Conservation (phyloP, 2,329 filamentous ascomycete species). For the Colletotrichum chlorophyti region DNA sequence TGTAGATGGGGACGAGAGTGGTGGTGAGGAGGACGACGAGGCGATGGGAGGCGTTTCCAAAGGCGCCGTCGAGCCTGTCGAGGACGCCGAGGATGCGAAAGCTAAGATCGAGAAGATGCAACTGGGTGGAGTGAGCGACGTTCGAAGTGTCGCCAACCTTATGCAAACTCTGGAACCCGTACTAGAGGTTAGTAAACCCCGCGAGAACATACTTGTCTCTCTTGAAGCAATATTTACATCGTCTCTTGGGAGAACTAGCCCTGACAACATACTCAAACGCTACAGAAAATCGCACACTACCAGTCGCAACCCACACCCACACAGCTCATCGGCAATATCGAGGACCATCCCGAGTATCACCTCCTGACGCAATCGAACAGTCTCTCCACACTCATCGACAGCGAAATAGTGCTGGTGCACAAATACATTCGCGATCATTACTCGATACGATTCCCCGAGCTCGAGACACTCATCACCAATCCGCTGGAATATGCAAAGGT, state of each 20-base stretch:
- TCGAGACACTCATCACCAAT: constrained; percentile 88
- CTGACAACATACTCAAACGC: constrained; percentile 66
- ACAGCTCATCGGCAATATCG: constrained; percentile 79
- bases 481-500: constrained; percentile 95
- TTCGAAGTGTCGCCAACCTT: constrained; percentile 78
- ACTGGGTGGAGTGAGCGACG: constrained; percentile 74
- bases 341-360: constrained; percentile 91
- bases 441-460: constrained; percentile 89
- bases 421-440: constrained; percentile 98
- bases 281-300: constrained; percentile 82
- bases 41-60: constrained; percentile 57
- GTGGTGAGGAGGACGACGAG: constrained; percentile 65
- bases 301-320: constrained; percentile 72
- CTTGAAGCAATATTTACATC: constrained; percentile 66
- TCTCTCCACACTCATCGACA: constrained; percentile 89
- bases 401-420: constrained; percentile 90
- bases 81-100: constrained; percentile 74
- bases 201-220: constrained; percentile 13
- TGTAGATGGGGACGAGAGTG: constrained; percentile 63
- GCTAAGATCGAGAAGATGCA: constrained; percentile 85
- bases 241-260: constrained; percentile 63
- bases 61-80: constrained; percentile 56
- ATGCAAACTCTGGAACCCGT: constrained; percentile 85
- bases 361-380: constrained; percentile 88
- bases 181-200: constrained; percentile 72